A percentile compares a stretch with the other conserved stretches of the same genome.
Evolutionary conservation across 2,329 filamentous ascomycete species (phyloP).

Genomic region (Lachnellula suecica): DNA sequence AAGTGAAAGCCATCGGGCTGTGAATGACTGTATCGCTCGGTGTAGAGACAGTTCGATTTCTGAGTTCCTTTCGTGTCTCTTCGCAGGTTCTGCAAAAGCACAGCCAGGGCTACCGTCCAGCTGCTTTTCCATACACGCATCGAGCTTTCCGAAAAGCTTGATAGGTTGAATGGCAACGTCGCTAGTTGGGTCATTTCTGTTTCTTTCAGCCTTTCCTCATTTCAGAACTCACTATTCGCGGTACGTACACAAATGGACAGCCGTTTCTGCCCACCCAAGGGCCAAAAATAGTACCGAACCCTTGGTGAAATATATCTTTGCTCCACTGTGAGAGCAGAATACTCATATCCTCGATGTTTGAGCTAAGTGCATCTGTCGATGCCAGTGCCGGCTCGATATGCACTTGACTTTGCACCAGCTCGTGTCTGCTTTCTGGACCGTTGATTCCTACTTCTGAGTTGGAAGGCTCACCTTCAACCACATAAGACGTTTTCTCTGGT

Average conservation of each 20-base stretch:
- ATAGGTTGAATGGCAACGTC: background rate
- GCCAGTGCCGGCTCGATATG: background rate
- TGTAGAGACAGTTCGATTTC: background rate
- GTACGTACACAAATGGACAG: constrained; percentile 40
- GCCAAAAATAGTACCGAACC: constrained; percentile 41
- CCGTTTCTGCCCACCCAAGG: constrained; percentile 43
- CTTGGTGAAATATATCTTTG: constrained; percentile 4
- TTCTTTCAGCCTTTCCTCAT: background rate
- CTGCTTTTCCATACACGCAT: background rate
- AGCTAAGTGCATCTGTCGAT: background rate
- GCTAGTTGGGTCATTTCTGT: background rate
- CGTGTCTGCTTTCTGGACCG: no score
- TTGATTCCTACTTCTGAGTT: background rate
- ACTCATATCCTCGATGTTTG: background rate
- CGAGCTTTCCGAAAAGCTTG: background rate
- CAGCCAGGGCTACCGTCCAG: background rate
- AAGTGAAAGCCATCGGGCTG: background rate
- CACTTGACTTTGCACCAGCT: no score
- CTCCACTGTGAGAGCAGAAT: background rate
- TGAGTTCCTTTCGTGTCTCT: background rate
- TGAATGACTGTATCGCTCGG: background rate
- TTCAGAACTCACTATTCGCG: background rate
- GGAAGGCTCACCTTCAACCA: background rate
- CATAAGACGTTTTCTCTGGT: no score
- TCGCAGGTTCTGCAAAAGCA: background rate